Evolutionary conservation across 768 basidiomycete species (phyloP), one percentile per base, ranked within the genome.

Genomic region (Mycena metata): DNA sequence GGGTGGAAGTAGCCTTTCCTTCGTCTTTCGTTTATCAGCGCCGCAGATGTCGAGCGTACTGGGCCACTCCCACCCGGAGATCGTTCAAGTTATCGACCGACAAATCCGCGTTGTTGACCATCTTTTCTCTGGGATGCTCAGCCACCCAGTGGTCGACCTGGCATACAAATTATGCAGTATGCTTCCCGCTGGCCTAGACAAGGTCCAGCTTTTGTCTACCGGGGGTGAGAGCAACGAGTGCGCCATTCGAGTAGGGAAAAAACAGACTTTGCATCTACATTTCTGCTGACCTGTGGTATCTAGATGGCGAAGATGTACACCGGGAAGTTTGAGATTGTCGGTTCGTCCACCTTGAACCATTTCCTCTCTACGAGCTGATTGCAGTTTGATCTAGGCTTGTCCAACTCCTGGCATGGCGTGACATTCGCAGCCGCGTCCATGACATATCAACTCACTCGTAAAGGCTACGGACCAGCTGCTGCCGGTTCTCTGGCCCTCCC

Each of bases 241-340:
- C 19, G 72, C 72, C 23, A 63, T 71, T 13, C 62, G 72, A 19
- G 72, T 70, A 10, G 15, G 39, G 15, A 26, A 46, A 57, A 62
- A 49, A n/a, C 39, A n/a, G 33, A 36, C 9, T 13, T 10, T 12
- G 8, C 52, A 15, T 50, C 54, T 46, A 41, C 57, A 23, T 49
- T 17, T 17, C 23, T 24, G 13, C 19, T 23, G 60, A 36, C 58
- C 30, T 24, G 10, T 33, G 8, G 26, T 47, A 30, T 15, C 17
- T 42, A 73, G 72, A 73, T 73, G 17, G 72, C 72, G 1, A 73
- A 73, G 36, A 45, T 73, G 61, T 73, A 73, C 56, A 73, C 72
- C 26, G 70, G 70, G 3, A 73, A 73, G 41, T 73, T 73, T n/a
- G 72, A 73, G 59, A 73, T 73, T 36, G 72, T 73, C 23, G 72